Evolutionary conservation across 345 rosid genomes (phyloP).

Genomic region (Murraya koenigii): DNA sequence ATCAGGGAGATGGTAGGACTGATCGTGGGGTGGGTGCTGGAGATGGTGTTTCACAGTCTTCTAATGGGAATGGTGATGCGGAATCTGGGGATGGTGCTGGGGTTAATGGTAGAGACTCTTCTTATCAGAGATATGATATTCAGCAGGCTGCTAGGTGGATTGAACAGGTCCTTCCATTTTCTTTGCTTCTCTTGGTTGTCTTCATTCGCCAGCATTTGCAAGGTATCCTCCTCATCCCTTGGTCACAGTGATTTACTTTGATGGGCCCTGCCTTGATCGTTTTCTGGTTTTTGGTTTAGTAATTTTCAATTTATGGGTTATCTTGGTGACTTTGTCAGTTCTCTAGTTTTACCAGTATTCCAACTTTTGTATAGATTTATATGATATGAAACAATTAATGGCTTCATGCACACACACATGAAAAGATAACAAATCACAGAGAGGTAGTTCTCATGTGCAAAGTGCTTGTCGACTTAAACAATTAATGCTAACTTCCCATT

Average conservation of each 20-base stretch:
- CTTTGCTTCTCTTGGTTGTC: slow-evolving; percentile 93
- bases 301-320: not conserved
- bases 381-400: not conserved
- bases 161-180: slow-evolving; percentile 96
- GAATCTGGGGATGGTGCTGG: slow-evolving; percentile 53
- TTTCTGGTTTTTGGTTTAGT: not conserved
- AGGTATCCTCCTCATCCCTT: slow-evolving; percentile 43
- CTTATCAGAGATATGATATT: slow-evolving; percentile 97
- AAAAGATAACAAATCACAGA: not conserved
- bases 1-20: slow-evolving; percentile 43
- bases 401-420: not conserved
- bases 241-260: not conserved
- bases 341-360: not conserved
- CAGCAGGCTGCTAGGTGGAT: slow-evolving; percentile 99
- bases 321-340: not conserved
- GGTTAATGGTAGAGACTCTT: slow-evolving; percentile 64
- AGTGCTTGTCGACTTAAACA: not conserved
- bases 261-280: not conserved
- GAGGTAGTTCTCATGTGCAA: not conserved
- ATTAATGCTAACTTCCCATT: not conserved
- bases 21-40: slow-evolving; percentile 34
- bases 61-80: slow-evolving; percentile 43
- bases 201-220: slow-evolving; percentile 99
- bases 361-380: not conserved
- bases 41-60: slow-evolving; percentile 45